These are phyloP conservation scores for Zygotorulaspora chibaensis DNA, from an alignment of 805 yeast genomes.

Conservation along the genomic window DNA sequence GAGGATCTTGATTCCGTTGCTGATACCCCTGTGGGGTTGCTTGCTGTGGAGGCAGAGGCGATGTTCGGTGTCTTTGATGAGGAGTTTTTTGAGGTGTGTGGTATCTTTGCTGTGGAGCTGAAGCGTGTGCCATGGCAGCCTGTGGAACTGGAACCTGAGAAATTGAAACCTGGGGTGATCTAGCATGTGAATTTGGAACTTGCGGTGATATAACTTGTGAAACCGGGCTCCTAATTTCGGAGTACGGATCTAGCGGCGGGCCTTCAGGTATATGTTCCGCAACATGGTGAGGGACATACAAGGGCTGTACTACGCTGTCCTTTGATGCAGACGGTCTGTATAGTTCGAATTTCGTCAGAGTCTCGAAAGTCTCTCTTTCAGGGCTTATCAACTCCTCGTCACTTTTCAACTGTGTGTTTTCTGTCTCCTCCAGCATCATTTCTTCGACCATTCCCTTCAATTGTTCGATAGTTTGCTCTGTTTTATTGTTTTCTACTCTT, in stretches of 20 bases:
- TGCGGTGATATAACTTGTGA: too few relatives aligned
- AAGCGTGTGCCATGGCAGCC: too few relatives aligned
- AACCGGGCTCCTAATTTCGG: too few relatives aligned
- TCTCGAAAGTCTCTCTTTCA: constrained; percentile 25
- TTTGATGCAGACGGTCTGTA: constrained; percentile 28
- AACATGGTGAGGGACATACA: background rate
- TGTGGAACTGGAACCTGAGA: too few relatives aligned
- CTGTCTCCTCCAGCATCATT: constrained; percentile 20
- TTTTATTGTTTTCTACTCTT: constrained; percentile 2
- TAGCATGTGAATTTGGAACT: too few relatives aligned
- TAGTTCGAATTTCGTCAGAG: constrained; percentile 28
- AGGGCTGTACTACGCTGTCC: constrained; percentile 1
- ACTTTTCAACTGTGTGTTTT: constrained; percentile 3
- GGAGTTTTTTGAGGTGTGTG: background rate
- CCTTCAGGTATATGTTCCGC: too few relatives aligned
- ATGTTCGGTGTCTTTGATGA: background rate
- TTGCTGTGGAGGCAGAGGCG: background rate
- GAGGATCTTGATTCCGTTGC: background rate
- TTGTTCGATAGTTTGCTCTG: constrained; percentile 29
- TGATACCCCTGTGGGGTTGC: background rate
- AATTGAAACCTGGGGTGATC: too few relatives aligned
- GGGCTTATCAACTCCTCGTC: constrained; percentile 6
- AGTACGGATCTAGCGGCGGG: too few relatives aligned
- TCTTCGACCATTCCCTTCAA: constrained; percentile 37
- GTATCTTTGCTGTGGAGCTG: too few relatives aligned